phyloP scores from a whole-genome alignment of 257 asterid species.

The Gentiana straminea region DNA sequence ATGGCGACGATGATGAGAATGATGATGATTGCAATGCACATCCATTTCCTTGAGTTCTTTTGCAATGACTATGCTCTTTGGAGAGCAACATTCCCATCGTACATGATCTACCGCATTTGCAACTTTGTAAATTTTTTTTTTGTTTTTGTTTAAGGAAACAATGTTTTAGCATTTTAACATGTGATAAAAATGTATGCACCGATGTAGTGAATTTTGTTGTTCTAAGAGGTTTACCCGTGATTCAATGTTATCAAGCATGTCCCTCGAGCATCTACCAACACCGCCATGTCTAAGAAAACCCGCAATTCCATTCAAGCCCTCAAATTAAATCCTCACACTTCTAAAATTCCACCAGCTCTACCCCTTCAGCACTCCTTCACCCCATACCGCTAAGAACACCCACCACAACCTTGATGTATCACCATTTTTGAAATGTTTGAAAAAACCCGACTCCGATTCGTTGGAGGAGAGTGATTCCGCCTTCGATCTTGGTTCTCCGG shows the following conservation, averaged over 20 bases:
- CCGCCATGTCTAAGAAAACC: too few relatives aligned
- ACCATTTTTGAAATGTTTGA: too few relatives aligned
- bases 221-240: constrained; percentile 49
- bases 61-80: constrained; percentile 83
- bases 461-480: constrained; percentile 70
- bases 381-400: too few relatives aligned
- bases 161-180: too few relatives aligned
- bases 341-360: too few relatives aligned
- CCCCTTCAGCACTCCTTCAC: too few relatives aligned
- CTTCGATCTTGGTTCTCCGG: constrained; percentile 39
- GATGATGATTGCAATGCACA: constrained; percentile 74
- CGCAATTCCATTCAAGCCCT: too few relatives aligned
- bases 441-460: constrained; percentile 71
- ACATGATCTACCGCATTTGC: constrained; percentile 93
- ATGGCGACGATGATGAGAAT: constrained; percentile 65
- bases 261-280: constrained; percentile 97
- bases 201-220: not conserved
- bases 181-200: not conserved
- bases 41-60: constrained; percentile 85
- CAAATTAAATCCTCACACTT: too few relatives aligned
- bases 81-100: constrained; percentile 82
- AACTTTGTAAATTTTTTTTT: constrained; percentile 72
- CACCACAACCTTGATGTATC: too few relatives aligned
- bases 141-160: not conserved
- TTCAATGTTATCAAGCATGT: constrained; percentile 93